These are phyloP conservation scores for Trichopus zeylanicus DNA, from an alignment of 116 monocot species.

Conservation along the genomic window DNA sequence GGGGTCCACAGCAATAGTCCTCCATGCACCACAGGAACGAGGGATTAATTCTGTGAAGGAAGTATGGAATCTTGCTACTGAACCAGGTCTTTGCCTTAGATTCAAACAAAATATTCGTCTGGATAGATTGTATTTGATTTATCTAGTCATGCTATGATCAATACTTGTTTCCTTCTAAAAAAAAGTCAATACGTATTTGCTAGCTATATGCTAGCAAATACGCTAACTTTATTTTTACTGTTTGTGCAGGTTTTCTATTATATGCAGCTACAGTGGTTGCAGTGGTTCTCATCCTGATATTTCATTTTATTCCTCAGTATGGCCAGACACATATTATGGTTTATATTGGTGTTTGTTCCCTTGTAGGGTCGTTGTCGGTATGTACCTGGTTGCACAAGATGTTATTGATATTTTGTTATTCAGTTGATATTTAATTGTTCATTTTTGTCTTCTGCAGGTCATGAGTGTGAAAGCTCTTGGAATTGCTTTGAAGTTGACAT, in stretches of 20 bases:
- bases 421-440: no score
- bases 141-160: no score
- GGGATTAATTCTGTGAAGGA: slow-evolving; percentile 78
- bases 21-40: slow-evolving; percentile 96
- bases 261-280: slow-evolving; percentile 64
- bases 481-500: slow-evolving; percentile 82
- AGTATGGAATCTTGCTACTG: slow-evolving; percentile 95
- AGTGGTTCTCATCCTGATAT: slow-evolving; percentile 57
- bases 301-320: slow-evolving; percentile 73
- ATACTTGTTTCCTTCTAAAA: no score
- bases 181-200: no score
- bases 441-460: slow-evolving; percentile 55
- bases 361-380: slow-evolving; percentile 91
- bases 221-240: slow-evolving; percentile 1
- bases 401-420: no score
- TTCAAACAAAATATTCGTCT: no score
- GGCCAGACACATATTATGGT: slow-evolving; percentile 95
- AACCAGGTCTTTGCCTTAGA: slow-evolving; percentile 69
- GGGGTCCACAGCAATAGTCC: slow-evolving; percentile 89
- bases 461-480: slow-evolving; percentile 94
- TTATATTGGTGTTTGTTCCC: slow-evolving; percentile 91
- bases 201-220: no score
- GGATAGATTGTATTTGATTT: no score
- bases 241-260: slow-evolving; percentile 69
- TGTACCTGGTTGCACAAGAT: slow-evolving; percentile 16